phyloP scores from a whole-genome alignment of 208 protist genomes.

The Trypanosoma caninum region DNA sequence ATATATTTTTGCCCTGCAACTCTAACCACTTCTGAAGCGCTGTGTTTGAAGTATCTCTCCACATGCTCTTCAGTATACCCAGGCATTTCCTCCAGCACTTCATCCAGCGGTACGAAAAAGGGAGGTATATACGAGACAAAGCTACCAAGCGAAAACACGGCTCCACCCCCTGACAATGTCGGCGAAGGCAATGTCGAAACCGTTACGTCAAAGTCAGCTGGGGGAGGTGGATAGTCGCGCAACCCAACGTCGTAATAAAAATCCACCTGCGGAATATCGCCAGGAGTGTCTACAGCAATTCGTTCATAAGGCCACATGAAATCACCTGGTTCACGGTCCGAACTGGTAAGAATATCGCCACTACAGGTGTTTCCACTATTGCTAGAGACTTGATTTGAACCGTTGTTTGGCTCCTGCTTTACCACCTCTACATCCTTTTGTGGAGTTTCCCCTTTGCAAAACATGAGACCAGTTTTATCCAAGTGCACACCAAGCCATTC shows the following conservation, averaged over 20 bases:
- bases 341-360: background rate
- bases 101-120: constrained; percentile 79
- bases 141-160: constrained; percentile 64
- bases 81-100: constrained; percentile 67
- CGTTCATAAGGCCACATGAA: constrained; percentile 10
- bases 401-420: background rate
- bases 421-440: constrained; percentile 14
- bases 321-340: background rate
- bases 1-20: constrained; percentile 57
- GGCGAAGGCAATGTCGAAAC: constrained; percentile 35
- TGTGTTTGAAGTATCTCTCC: constrained; percentile 53
- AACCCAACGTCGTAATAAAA: constrained; percentile 85
- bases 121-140: constrained; percentile 82
- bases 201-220: constrained; percentile 70
- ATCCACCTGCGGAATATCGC: constrained; percentile 42
- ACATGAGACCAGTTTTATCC: constrained; percentile 51
- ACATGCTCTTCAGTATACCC: constrained; percentile 88
- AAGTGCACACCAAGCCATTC: constrained; percentile 39
- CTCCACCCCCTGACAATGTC: constrained; percentile 41
- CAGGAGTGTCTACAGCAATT: background rate
- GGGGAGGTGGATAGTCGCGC: constrained; percentile 54
- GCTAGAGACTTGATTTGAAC: background rate
- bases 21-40: constrained; percentile 67
- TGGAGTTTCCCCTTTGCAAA: constrained; percentile 41
- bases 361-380: background rate